phyloP scores from a whole-genome alignment of 2,329 filamentous ascomycete species.

The Metarhizium guizhouense region DNA sequence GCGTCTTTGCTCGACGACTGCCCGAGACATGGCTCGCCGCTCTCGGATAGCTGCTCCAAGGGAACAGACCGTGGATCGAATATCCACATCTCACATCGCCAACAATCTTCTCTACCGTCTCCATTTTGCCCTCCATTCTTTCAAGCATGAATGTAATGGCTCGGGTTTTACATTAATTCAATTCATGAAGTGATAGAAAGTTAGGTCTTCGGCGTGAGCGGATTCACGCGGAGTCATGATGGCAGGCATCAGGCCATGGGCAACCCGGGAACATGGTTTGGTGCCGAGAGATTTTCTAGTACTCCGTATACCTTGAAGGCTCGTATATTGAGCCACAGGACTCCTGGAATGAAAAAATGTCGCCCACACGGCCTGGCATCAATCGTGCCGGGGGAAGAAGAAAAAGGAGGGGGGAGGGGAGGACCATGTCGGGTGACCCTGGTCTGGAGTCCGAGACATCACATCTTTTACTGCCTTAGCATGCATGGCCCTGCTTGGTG shows the following conservation, averaged over 20 bases:
- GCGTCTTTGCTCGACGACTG: neutral
- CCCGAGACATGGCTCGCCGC: neutral
- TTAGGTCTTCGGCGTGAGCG: neutral
- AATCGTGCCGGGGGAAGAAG: neutral
- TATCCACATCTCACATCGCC: neutral
- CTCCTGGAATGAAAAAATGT: neutral
- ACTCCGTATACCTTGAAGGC: neutral
- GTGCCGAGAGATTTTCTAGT: neutral
- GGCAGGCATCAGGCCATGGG: neutral
- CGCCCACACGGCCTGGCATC: neutral
- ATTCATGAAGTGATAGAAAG: neutral
- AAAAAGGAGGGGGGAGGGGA: neutral
- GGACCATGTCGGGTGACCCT: neutral
- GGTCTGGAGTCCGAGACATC: neutral
- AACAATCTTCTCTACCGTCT: neutral
- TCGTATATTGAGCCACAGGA: neutral
- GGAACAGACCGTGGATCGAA: neutral
- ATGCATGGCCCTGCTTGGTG: neutral
- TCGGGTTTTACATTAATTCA: neutral
- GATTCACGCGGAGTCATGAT: neutral
- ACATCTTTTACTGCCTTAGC: neutral
- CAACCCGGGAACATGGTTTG: neutral
- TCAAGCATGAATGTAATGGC: neutral
- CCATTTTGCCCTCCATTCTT: neutral
- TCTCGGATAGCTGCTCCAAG: neutral